Conservation (phyloP, 768 basidiomycete genomes). For the Saitozyma podzolica region DNA sequence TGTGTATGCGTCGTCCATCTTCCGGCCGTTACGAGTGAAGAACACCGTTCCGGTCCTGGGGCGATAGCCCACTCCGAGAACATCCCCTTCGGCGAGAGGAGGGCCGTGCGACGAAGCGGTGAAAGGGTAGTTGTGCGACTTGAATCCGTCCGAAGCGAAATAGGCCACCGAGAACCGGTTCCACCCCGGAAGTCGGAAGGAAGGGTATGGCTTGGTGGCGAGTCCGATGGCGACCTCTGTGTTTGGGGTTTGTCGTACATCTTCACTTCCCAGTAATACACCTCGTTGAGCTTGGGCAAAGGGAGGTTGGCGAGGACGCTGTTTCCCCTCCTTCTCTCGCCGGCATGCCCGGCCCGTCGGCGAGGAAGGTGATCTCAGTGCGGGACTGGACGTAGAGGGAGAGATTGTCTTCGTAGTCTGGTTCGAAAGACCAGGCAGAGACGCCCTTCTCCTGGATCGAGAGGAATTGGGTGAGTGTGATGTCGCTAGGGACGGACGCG, state of each 20-base stretch:
- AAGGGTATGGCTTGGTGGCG: slow-evolving; percentile 95
- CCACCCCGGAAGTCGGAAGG: slow-evolving; percentile 85
- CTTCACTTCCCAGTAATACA: slow-evolving; percentile 99
- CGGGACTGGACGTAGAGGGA: slow-evolving; percentile 90
- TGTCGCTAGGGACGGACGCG: slow-evolving; percentile 95
- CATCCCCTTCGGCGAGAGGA: slow-evolving; percentile 85
- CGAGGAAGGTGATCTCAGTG: slow-evolving; percentile 94
- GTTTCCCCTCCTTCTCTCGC: slow-evolving; percentile 93
- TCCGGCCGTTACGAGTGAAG: slow-evolving; percentile 96
- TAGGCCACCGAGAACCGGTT: slow-evolving; percentile 89
- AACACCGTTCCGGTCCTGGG: slow-evolving; percentile 98
- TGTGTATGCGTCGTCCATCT: slow-evolving; percentile 91
- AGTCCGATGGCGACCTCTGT: slow-evolving; percentile 90
- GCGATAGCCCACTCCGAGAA: slow-evolving; percentile 91
- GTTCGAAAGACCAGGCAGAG: slow-evolving; percentile 98
- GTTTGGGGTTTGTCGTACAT: slow-evolving; percentile 92
- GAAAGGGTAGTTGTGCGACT: slow-evolving; percentile 96
- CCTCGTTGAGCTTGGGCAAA: slow-evolving; percentile 94
- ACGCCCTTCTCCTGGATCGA: slow-evolving; percentile 99
- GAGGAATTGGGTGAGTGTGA: slow-evolving; percentile 96
- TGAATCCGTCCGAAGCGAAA: slow-evolving; percentile 86
- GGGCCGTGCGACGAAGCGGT: slow-evolving; percentile 80
- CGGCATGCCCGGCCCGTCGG: slow-evolving; percentile 55
- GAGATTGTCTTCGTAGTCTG: slow-evolving; percentile 92
- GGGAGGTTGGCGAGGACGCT: slow-evolving; percentile 96